These are phyloP conservation scores for Aspergillus ibericus DNA, from an alignment of 2,329 filamentous ascomycete species.

Conservation along the genomic window DNA sequence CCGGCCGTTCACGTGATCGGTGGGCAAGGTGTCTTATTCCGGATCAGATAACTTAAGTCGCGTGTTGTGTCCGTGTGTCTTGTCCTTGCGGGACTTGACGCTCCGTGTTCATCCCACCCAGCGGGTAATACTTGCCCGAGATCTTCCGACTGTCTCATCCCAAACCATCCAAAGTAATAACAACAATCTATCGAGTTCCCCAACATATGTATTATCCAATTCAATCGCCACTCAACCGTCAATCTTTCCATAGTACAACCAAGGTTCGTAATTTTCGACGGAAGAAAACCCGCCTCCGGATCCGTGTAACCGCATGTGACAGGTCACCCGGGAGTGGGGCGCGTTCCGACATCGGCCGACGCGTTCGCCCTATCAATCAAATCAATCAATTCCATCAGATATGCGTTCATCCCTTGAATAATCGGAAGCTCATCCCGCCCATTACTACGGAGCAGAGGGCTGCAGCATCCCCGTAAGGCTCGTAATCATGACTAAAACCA, in stretches of 20 bases:
- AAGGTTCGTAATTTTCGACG: background rate
- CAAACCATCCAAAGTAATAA: too few relatives aligned
- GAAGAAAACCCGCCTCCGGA: background rate
- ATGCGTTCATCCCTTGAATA: background rate
- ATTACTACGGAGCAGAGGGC: too few relatives aligned
- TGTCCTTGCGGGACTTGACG: background rate
- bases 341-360: slow-evolving; percentile 6
- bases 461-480: background rate
- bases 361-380: slow-evolving; percentile 6
- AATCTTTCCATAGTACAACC: background rate
- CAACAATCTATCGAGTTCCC: background rate
- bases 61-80: background rate
- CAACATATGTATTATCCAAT: background rate
- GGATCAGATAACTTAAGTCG: slow-evolving; percentile 24
- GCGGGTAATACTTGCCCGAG: background rate
- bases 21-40: slow-evolving; percentile 4
- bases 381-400: slow-evolving; percentile 10
- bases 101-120: slow-evolving; percentile 16
- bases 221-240: background rate
- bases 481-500: background rate
- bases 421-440: background rate
- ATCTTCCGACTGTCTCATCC: background rate
- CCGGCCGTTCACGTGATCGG: background rate
- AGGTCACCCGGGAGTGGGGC: background rate
- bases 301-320: background rate